Percentiles rank a stretch among this genome's conserved stretches.
phyloP scores from a whole-genome alignment of 805 yeast genomes.

The Starmera caribaea region DNA sequence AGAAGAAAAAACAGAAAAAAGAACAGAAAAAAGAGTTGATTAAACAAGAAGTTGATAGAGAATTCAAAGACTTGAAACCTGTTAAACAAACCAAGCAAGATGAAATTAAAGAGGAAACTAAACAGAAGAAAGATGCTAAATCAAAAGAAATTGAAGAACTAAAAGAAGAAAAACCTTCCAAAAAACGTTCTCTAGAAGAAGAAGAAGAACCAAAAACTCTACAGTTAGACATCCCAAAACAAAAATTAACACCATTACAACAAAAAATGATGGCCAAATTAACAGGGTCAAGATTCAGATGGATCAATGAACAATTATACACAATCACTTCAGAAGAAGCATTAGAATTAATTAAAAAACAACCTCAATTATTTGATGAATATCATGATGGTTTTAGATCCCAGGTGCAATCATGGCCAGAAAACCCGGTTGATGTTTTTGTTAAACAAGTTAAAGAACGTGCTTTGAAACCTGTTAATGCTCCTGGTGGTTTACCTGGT shows the following conservation, averaged over 20 bases:
- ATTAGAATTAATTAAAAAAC: constrained; percentile 56
- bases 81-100: background rate
- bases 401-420: constrained; percentile 97
- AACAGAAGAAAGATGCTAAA: background rate
- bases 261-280: constrained; percentile 92
- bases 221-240: constrained; percentile 15
- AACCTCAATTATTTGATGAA: constrained; percentile 86
- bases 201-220: constrained; percentile 4
- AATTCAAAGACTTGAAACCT: constrained; percentile 7
- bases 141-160: background rate
- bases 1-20: constrained; percentile 11
- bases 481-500: constrained; percentile 95
- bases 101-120: background rate
- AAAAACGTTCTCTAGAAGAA: constrained; percentile 5
- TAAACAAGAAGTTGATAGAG: constrained; percentile 3
- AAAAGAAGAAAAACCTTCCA: background rate
- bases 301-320: constrained; percentile 97
- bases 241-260: constrained; percentile 74
- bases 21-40: constrained; percentile 2
- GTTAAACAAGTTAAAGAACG: constrained; percentile 59
- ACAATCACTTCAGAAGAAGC: constrained; percentile 79
- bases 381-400: constrained; percentile 93
- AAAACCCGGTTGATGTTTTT: constrained; percentile 92
- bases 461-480: constrained; percentile 62
- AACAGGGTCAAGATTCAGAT: constrained; percentile 90